phyloP scores from a whole-genome alignment of 2,329 filamentous ascomycete genomes.

The Ophiocordyceps australis region DNA sequence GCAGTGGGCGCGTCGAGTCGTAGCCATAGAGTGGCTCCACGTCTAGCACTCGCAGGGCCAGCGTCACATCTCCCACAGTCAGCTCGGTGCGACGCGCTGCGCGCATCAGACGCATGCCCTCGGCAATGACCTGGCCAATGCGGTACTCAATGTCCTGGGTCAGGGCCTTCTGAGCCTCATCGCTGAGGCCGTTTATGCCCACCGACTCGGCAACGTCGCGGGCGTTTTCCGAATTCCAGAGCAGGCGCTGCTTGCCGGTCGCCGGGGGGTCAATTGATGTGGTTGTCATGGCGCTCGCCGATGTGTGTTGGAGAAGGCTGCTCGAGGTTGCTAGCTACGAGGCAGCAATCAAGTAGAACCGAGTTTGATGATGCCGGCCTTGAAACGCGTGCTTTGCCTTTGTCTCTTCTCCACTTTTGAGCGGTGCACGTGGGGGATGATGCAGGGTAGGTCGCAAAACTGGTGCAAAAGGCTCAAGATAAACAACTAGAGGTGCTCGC shows the following conservation, averaged over 20 bases:
- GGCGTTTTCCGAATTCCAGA: slow-evolving; percentile 96
- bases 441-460: no score
- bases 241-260: slow-evolving; percentile 38
- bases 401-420: no score
- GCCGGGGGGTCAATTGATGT: no score
- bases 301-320: no score
- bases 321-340: no score
- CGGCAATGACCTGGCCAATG: slow-evolving; percentile 80
- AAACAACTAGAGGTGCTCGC: no score
- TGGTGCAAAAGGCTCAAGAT: no score
- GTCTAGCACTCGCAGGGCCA: slow-evolving; percentile 71
- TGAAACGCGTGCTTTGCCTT: no score
- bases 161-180: slow-evolving; percentile 75
- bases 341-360: no score
- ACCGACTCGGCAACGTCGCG: slow-evolving; percentile 92
- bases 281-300: no score
- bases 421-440: no score
- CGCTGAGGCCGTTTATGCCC: slow-evolving; percentile 62
- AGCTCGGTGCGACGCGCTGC: slow-evolving; percentile 72
- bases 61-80: slow-evolving; percentile 74
- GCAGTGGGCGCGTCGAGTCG: slow-evolving; percentile 73
- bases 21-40: slow-evolving; percentile 95
- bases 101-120: slow-evolving; percentile 92
- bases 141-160: slow-evolving; percentile 93
- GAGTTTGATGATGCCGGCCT: no score